Base-by-base conservation (phyloP, 2,329 filamentous ascomycete genomes). In the Tolypocladium nubicola region DNA sequence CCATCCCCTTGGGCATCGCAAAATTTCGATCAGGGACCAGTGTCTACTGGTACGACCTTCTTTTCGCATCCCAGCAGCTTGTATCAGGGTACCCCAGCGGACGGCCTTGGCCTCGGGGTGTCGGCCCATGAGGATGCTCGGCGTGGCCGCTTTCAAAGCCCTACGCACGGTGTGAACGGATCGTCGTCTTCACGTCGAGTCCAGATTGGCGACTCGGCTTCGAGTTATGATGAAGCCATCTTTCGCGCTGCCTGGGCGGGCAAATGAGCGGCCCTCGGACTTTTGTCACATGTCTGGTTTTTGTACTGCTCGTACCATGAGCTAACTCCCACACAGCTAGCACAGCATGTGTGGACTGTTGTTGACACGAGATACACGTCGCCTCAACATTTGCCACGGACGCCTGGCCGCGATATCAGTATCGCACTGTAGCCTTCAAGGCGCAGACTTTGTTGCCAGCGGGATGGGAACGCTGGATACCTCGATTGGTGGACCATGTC, bases 1-100 rank as follows among this genome's bases (percentile, higher is more conserved):
- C 33, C 60, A 1, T 60, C 65, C 8, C 50, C 61, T n/a, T 66
- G 67, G 57, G 60, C 59, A 47, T 53, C 53, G 52, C 59, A 45
- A 60, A 53, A 53, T 57, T 47, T 57, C 54, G 53, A 56, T 23
- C 47, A 61, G 52, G 13, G 57, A 58, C 50, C 60, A 61, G 59
- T 57, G 59, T 67, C 66, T 13, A 73, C 74, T 1, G 64, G 66
- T 6, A 59, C 66, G 8, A 69, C 67, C 16, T 64, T 61, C 8
- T 82, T 82, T 60, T 77, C 79, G 16, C 71, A 80, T 57, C 68
- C 72, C 1, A 82, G 79, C 64, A 81, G 77, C 60, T 62, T 83
- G 26, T 80, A 78, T 57, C 74, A 73, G 45, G 75, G 79, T 39
- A 79, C 77, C 6, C 78, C 77, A 1, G 62, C 61, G 7, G 67